phyloP scores from a whole-genome alignment of 1,284 basidiomycete species.

The Papiliotrema terrestris region DNA sequence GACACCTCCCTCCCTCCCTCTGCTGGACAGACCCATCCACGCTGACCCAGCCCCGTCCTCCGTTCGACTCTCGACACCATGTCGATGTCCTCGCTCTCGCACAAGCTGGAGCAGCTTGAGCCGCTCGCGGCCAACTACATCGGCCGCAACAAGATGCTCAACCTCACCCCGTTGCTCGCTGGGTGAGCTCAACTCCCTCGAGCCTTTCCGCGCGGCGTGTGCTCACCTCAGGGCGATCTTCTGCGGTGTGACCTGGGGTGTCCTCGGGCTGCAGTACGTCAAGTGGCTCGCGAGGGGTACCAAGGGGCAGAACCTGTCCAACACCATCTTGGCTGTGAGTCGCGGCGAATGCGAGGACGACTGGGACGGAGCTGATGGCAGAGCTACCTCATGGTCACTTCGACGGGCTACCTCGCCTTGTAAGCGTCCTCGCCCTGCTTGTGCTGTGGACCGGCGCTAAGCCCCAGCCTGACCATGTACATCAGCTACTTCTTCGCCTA shows the following conservation, averaged over 20 bases:
- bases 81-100: background rate
- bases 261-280: conserved; percentile 2
- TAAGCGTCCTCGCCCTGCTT: background rate
- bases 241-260: conserved; percentile 11
- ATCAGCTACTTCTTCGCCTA: conserved; percentile 3
- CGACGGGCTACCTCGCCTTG: conserved; percentile 5
- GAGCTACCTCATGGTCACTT: conserved; percentile 3
- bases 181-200: background rate
- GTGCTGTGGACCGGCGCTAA: background rate
- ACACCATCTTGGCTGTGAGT: conserved; percentile 2
- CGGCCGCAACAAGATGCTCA: background rate
- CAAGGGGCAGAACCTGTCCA: background rate
- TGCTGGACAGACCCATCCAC: background rate
- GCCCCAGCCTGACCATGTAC: background rate
- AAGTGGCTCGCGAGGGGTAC: background rate
- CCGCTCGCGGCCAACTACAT: background rate
- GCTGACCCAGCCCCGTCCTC: background rate
- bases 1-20: background rate
- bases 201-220: background rate
- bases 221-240: conserved; percentile 4
- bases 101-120: background rate
- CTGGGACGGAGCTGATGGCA: background rate
- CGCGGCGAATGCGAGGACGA: background rate
- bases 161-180: conserved; percentile 2
- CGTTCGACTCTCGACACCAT: background rate